Percentiles rank a stretch among this genome's conserved stretches.
These are phyloP conservation scores for Colletotrichum trifolii DNA, from an alignment of 2,329 filamentous ascomycete genomes.

Conservation along the genomic window DNA sequence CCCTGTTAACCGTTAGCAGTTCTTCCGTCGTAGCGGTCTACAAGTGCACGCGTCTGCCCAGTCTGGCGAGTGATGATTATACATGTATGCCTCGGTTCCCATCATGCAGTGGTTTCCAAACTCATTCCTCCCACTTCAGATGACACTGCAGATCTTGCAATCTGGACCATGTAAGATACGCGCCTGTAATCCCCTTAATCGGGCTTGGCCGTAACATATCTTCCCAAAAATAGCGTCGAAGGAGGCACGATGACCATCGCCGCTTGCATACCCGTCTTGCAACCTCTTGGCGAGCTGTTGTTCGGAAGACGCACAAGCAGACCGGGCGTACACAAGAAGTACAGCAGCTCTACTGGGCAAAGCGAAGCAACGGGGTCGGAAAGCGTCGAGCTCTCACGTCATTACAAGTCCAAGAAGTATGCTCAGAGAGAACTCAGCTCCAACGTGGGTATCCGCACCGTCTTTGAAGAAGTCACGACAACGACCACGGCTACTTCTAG, in stretches of 20 bases:
- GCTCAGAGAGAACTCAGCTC: not conserved
- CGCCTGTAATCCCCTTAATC: too few species aligned
- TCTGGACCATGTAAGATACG: slow-evolving; percentile 55
- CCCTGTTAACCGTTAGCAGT: slow-evolving; percentile 24
- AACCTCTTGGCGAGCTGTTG: slow-evolving; percentile 41
- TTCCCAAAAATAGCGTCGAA: slow-evolving; percentile 42
- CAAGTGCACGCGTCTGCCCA: slow-evolving; percentile 50
- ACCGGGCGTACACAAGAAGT: slow-evolving; percentile 2
- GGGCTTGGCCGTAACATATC: not conserved
- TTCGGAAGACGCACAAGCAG: slow-evolving; percentile 34
- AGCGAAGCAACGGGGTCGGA: not conserved
- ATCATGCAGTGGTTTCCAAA: not conserved
- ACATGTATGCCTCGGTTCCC: slow-evolving; percentile 35
- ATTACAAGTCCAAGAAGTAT: not conserved
- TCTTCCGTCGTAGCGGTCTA: slow-evolving; percentile 43
- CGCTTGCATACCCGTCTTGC: slow-evolving; percentile 47
- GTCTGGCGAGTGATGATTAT: slow-evolving; percentile 41
- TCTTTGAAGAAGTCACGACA: not conserved
- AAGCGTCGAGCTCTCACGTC: not conserved
- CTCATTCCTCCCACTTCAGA: slow-evolving; percentile 31
- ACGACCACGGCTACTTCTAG: not conserved
- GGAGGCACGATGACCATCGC: slow-evolving; percentile 49
- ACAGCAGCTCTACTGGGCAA: slow-evolving; percentile 5
- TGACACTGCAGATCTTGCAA: slow-evolving; percentile 53
- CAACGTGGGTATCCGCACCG: not conserved